phyloP scores from a whole-genome alignment of 305 asterid species.

The Fraxinus velutina region DNA sequence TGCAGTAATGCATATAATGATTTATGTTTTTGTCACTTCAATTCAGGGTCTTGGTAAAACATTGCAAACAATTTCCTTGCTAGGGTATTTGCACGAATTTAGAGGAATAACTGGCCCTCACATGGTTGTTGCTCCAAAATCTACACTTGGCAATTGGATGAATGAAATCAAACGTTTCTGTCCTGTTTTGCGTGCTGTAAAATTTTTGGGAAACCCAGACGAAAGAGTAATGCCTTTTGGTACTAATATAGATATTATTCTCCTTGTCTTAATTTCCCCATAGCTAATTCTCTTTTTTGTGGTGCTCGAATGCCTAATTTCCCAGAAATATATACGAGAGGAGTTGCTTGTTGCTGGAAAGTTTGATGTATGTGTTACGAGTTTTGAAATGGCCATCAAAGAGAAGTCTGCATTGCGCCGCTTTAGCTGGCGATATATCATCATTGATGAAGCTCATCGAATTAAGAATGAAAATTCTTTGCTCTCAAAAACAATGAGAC shows the following conservation, averaged over 20 bases:
- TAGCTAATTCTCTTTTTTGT: constrained; percentile 2
- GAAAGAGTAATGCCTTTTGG: constrained; percentile 62
- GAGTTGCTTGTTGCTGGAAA: constrained; percentile 94
- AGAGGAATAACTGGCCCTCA: constrained; percentile 98
- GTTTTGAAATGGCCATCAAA: constrained; percentile 97
- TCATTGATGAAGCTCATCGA: constrained; percentile 96
- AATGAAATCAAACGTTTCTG: constrained; percentile 95
- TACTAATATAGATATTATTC: constrained; percentile 9
- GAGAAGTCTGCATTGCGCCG: constrained; percentile 82
- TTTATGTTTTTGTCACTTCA: constrained; percentile 4
- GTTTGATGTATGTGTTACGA: constrained; percentile 93
- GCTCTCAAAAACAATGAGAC: constrained; percentile 90
- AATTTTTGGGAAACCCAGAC: constrained; percentile 94
- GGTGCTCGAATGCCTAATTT: constrained; percentile 1
- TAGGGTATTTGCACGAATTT: constrained; percentile 91
- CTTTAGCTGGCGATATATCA: constrained; percentile 94
- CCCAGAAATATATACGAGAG: constrained; percentile 79
- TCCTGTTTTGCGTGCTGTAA: constrained; percentile 85
- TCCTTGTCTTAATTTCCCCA: background rate
- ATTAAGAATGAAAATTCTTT: constrained; percentile 96
- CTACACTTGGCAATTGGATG: constrained; percentile 99
- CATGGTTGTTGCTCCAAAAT: constrained; percentile 99
- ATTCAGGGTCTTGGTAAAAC: constrained; percentile 95
- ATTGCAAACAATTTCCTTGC: constrained; percentile 88
- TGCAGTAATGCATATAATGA: constrained; percentile 5